A percentile compares a stretch with the other conserved stretches of the same genome.
These are phyloP conservation scores for Kwoniella mangroviensis DNA, from an alignment of 768 basidiomycete genomes.

Conservation along the genomic window DNA sequence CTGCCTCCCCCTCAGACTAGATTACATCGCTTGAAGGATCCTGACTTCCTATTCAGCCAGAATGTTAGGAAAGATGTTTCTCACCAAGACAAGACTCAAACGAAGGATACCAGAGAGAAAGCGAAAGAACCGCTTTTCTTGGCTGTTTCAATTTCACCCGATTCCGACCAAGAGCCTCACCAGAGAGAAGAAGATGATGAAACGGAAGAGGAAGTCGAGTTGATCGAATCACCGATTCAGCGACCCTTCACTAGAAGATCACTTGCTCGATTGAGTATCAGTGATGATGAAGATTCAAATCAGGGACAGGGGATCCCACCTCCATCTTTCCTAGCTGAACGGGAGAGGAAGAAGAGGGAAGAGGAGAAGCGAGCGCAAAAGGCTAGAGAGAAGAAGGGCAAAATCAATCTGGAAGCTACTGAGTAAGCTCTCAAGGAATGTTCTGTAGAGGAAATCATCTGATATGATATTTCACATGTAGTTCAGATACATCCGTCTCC, in stretches of 20 bases:
- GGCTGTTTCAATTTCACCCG: conserved; percentile 4
- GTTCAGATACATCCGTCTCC: neutral
- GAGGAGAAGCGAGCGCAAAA: neutral
- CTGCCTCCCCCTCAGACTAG: neutral
- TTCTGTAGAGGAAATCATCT: neutral
- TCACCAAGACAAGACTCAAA: neutral
- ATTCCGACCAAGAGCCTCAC: neutral
- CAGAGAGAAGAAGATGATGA: conserved; percentile 4
- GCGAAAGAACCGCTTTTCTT: conserved; percentile 13
- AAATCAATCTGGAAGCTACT: neutral
- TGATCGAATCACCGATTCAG: conserved; percentile 1
- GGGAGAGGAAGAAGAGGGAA: neutral
- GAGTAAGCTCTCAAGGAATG: too few species aligned
- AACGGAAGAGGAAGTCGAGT: neutral
- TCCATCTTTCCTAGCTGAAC: neutral
- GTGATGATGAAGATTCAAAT: neutral
- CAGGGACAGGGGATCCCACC: neutral
- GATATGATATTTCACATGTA: neutral
- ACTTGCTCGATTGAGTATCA: neutral
- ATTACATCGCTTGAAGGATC: neutral
- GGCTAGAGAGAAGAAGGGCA: neutral
- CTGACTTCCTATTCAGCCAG: neutral
- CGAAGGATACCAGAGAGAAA: neutral
- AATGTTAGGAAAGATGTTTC: neutral
- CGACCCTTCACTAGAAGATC: neutral